Percentiles rank a stretch among this genome's conserved stretches.
Evolutionary conservation across 495 filamentous ascomycete genomes (phyloP).

Genomic region (Xylaria nigripes): DNA sequence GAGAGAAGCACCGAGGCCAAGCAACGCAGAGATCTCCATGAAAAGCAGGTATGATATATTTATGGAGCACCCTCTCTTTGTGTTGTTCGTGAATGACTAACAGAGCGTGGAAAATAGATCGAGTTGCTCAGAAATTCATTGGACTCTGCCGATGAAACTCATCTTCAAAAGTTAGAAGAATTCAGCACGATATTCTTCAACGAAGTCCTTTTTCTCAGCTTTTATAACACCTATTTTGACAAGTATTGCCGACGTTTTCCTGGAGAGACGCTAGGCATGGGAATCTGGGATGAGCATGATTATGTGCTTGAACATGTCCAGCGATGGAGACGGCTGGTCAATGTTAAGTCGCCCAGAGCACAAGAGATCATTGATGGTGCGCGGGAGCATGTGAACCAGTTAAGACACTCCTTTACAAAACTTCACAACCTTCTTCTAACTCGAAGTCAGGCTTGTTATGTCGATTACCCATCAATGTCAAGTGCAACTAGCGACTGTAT

Average conservation of each 20-base stretch:
- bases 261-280: neutral
- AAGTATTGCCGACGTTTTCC: neutral
- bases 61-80: neutral
- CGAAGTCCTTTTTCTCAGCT: neutral
- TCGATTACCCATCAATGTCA: constrained; percentile 22
- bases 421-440: constrained; percentile 6
- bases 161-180: neutral
- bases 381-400: constrained; percentile 19
- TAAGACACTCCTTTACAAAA: neutral
- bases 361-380: constrained; percentile 15
- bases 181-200: neutral
- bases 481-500: constrained; percentile 19
- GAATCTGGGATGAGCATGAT: constrained; percentile 6
- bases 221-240: neutral
- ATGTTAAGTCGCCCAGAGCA: constrained; percentile 4
- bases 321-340: constrained; percentile 2
- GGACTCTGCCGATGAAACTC: neutral
- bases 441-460: constrained; percentile 15
- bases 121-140: neutral
- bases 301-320: constrained; percentile 3
- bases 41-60: neutral
- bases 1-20: neutral
- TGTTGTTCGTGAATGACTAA: neutral
- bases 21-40: neutral
- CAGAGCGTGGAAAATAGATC: neutral